Evolutionary conservation across 805 yeast genomes (phyloP), one percentile per base, ranked within the genome.

Genomic region (Candida awuae): DNA sequence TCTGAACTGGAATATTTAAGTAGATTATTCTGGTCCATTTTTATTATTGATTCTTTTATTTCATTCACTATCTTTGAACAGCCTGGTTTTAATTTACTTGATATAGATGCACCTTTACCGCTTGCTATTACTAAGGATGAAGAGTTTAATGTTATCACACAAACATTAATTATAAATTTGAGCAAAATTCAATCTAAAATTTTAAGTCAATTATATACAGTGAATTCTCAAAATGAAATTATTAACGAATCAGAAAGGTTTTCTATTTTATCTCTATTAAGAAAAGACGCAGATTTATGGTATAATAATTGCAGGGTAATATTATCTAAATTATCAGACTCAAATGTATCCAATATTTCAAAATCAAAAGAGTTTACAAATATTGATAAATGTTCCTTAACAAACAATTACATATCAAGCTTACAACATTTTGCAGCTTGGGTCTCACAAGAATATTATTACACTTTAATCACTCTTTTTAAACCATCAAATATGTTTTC

Each of bases 401-500:
- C n/a, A n/a, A n/a, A n/a, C n/a, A n/a, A n/a, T n/a, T n/a, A n/a
- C n/a, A n/a, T n/a, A n/a, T 34, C 49, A 16, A 47, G 56, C 2
- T 55, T 61, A 29, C 58, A 56, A 26, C 55, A 52, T 2, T 59
- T 61, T 7, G 54, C 60, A 1, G 52, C 60, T 2, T 66, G 70
- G 70, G 55, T 58, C 31, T 47, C 57, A 3, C 56, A 63, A 48
- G 57, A 73, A 35, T 71, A 73, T 44, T 67, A 72, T 32, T 71
- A 71, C 38, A 50, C 69, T 22, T 62, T 71, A 33, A 66, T 68
- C 35, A 47, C 68, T 41, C 48, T 73, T 6, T 73, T 71, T 45
- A 61, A 74, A 37, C 77, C 77, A 5, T 70, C 75, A 4, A 65
- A 66, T 29, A 52, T 73, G 32, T 61, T 65, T 8, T 75, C 77